A percentile compares a stretch with the other conserved stretches of the same genome.
These are phyloP conservation scores for Drechslerella dactyloides DNA, from an alignment of 2,329 filamentous ascomycete species.

Conservation along the genomic window DNA sequence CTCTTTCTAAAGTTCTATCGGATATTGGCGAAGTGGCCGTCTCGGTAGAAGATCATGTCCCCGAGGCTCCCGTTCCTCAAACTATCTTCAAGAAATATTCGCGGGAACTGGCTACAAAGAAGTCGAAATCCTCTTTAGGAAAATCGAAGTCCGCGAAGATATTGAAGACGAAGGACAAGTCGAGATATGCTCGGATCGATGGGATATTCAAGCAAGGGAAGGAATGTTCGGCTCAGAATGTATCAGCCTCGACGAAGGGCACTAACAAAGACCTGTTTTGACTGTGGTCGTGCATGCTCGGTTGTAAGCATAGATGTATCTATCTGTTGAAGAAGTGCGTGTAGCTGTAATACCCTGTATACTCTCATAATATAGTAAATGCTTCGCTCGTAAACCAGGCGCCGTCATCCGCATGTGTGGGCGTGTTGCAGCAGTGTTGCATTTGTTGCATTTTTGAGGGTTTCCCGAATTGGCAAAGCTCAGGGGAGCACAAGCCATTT, in stretches of 20 bases:
- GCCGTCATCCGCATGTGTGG: too few species aligned
- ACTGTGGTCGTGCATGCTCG: too few species aligned
- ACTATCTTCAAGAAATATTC: neutral
- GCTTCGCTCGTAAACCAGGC: too few species aligned
- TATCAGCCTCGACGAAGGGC: neutral
- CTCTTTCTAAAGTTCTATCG: too few species aligned
- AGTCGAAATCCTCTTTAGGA: constrained; percentile 11
- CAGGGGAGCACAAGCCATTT: neutral
- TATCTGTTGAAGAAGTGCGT: too few species aligned
- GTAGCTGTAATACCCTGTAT: too few species aligned
- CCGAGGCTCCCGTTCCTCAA: too few species aligned
- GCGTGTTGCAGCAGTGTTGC: neutral
- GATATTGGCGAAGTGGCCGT: too few species aligned
- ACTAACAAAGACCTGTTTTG: too few species aligned
- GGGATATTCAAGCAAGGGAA: constrained; percentile 38
- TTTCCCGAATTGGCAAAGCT: neutral
- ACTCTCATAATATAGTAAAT: too few species aligned
- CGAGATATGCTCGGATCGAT: constrained; percentile 11
- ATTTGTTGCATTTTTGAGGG: neutral
- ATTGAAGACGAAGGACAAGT: constrained; percentile 11
- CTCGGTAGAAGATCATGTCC: too few species aligned
- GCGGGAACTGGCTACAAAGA: neutral
- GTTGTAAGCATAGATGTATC: too few species aligned
- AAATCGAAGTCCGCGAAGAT: constrained; percentile 16
- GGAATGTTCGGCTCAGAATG: neutral